Evolutionary conservation across 495 filamentous ascomycete genomes (phyloP).

Genomic region (Xylona heveae): DNA sequence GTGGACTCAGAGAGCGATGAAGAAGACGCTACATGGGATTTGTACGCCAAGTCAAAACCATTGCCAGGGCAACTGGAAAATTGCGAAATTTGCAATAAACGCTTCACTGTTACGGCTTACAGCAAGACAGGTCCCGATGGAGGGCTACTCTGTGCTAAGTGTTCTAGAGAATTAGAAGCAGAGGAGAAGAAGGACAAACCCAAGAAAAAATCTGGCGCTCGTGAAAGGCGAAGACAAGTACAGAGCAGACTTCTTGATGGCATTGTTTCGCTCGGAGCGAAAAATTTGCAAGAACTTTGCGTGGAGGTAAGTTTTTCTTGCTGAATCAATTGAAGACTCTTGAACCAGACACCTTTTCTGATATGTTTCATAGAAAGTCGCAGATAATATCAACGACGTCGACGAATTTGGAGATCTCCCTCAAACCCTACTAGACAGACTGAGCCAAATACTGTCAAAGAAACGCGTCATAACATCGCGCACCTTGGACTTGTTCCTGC

Average conservation of each 20-base stretch:
- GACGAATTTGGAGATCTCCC: conserved; percentile 72
- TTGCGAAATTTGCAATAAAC: conserved; percentile 65
- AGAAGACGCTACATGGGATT: conserved; percentile 21
- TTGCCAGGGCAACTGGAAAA: conserved; percentile 73
- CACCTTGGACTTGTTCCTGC: conserved; percentile 61
- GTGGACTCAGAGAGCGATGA: conserved; percentile 8
- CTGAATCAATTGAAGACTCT: not conserved
- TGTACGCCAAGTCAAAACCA: conserved; percentile 39
- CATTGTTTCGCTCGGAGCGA: conserved; percentile 41
- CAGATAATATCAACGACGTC: conserved; percentile 58
- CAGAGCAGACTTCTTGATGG: conserved; percentile 69
- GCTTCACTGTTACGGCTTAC: conserved; percentile 89
- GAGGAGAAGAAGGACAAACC: conserved; percentile 37
- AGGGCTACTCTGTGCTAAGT: conserved; percentile 65
- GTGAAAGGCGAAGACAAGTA: conserved; percentile 39
- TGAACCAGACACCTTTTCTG: conserved; percentile 3
- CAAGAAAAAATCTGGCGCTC: conserved; percentile 30
- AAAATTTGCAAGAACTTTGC: conserved; percentile 54
- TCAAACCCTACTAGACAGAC: conserved; percentile 38
- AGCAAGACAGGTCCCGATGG: conserved; percentile 61
- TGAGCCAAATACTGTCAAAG: conserved; percentile 66
- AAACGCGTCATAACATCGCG: conserved; percentile 44
- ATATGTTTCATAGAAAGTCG: conserved; percentile 33
- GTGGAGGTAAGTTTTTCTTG: conserved; percentile 29
- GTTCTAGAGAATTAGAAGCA: conserved; percentile 46